Conservation (phyloP, 805 yeast genomes). For the Saccharomycopsis synnaedendra region DNA sequence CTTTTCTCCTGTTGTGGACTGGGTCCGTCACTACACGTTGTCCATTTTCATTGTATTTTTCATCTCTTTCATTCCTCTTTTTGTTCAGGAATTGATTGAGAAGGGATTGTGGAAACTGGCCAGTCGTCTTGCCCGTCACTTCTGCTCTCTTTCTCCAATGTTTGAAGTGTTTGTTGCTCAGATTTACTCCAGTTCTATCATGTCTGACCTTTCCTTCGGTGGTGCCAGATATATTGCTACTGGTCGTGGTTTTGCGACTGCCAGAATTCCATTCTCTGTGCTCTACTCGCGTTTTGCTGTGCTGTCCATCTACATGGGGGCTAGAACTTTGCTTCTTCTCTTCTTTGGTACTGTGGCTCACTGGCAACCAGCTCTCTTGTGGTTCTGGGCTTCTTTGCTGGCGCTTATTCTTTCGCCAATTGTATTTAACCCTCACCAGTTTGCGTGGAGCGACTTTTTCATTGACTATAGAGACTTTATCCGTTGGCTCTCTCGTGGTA, state of each 20-base stretch:
- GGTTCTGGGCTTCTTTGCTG: conserved; percentile 63
- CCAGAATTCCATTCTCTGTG: conserved; percentile 59
- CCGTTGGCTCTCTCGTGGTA: conserved; percentile 78
- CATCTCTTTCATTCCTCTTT: conserved; percentile 79
- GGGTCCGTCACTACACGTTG: conserved; percentile 82
- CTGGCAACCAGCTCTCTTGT: conserved; percentile 67
- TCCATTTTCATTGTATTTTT: conserved; percentile 90
- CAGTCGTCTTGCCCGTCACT: conserved; percentile 60
- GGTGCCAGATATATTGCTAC: conserved; percentile 89
- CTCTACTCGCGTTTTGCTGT: conserved; percentile 70
- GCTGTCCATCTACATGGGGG: conserved; percentile 70
- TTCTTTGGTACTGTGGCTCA: conserved; percentile 68
- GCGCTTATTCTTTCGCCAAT: conserved; percentile 64
- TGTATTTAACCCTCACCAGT: conserved; percentile 70
- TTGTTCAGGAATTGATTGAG: conserved; percentile 81
- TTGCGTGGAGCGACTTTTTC: conserved; percentile 56
- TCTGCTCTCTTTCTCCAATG: conserved; percentile 74
- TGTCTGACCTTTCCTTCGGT: conserved; percentile 72
- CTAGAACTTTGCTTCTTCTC: conserved; percentile 55
- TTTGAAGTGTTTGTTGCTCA: conserved; percentile 96
- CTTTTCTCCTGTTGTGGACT: conserved; percentile 72
- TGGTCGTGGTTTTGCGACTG: conserved; percentile 89
- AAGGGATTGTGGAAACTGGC: conserved; percentile 72
- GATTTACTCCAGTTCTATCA: conserved; percentile 71
- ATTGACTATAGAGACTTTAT: conserved; percentile 51